Conservation (phyloP, 2,329 filamentous ascomycete species). For the Fusarium brachygibbosum region DNA sequence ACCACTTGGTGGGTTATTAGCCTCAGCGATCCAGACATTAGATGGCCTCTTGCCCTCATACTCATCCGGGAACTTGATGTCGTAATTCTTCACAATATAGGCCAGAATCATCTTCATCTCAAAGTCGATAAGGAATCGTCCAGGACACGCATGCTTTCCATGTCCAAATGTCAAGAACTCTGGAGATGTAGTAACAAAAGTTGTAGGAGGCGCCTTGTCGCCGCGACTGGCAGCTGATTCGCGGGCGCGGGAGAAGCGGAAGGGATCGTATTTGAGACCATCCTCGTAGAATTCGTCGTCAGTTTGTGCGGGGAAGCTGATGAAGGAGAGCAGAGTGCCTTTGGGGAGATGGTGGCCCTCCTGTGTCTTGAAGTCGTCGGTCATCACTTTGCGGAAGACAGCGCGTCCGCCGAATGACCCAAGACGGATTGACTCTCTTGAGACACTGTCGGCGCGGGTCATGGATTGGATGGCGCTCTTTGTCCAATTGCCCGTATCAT, state of each 20-base stretch:
- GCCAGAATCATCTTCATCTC: slow-evolving; percentile 52
- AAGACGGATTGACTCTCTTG: slow-evolving; percentile 59
- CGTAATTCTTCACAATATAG: slow-evolving; percentile 42
- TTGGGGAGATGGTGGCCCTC: slow-evolving; percentile 52
- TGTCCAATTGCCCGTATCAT: slow-evolving; percentile 53
- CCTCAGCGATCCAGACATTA: slow-evolving; percentile 42
- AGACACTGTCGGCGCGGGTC: slow-evolving; percentile 57
- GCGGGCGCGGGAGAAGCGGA: slow-evolving; percentile 56
- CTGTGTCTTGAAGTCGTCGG: slow-evolving; percentile 49
- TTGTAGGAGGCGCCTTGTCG: slow-evolving; percentile 26
- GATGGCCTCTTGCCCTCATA: slow-evolving; percentile 41
- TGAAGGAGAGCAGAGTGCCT: slow-evolving; percentile 53
- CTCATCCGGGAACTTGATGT: slow-evolving; percentile 36
- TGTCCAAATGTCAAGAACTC: slow-evolving; percentile 54
- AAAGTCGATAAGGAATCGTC: slow-evolving; percentile 51
- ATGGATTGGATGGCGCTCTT: slow-evolving; percentile 56
- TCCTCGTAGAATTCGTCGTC: slow-evolving; percentile 53
- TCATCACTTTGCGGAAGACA: slow-evolving; percentile 50
- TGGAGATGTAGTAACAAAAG: slow-evolving; percentile 41
- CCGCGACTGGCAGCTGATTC: slow-evolving; percentile 43
- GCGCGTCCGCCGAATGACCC: slow-evolving; percentile 51
- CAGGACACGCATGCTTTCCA: slow-evolving; percentile 54
- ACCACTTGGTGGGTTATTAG: slow-evolving; percentile 36
- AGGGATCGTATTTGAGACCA: slow-evolving; percentile 57
- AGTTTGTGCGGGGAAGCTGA: slow-evolving; percentile 50